Percentiles rank a stretch among this genome's conserved stretches.
Conservation (phyloP, 306 rosid species). For the Prunus kanzakura region DNA sequence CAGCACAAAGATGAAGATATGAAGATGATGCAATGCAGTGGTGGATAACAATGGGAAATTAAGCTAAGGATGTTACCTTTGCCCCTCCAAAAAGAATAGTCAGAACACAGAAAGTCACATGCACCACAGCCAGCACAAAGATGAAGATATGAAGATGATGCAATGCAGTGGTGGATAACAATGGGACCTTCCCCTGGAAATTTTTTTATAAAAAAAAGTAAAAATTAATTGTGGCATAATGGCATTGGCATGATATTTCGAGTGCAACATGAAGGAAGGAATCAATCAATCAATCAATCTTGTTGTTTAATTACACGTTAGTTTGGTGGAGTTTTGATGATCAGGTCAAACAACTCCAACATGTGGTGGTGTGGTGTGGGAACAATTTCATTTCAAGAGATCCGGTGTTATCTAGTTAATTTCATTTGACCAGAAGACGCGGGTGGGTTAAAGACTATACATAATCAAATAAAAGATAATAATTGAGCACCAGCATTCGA, state of each 20-base stretch:
- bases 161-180: slow-evolving; percentile 29
- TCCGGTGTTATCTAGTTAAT: too few species aligned
- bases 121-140: slow-evolving; percentile 38
- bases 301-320: too few species aligned
- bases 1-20: slow-evolving; percentile 38
- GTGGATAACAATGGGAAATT: slow-evolving; percentile 21
- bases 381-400: too few species aligned
- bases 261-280: too few species aligned
- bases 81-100: slow-evolving; percentile 35
- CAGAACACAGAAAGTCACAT: slow-evolving; percentile 35
- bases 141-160: slow-evolving; percentile 45
- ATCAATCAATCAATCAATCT: too few species aligned
- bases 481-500: too few species aligned
- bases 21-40: slow-evolving; percentile 40
- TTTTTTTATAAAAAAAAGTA: too few species aligned
- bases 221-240: too few species aligned
- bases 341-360: not conserved
- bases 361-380: not conserved
- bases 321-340: not conserved
- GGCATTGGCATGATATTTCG: too few species aligned
- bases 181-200: slow-evolving; percentile 29
- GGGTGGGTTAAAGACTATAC: too few species aligned
- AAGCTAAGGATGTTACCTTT: slow-evolving; percentile 10
- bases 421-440: too few species aligned
- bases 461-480: too few species aligned